Conservation (phyloP, 2,329 filamentous ascomycete genomes). For the Nemania abortiva region DNA sequence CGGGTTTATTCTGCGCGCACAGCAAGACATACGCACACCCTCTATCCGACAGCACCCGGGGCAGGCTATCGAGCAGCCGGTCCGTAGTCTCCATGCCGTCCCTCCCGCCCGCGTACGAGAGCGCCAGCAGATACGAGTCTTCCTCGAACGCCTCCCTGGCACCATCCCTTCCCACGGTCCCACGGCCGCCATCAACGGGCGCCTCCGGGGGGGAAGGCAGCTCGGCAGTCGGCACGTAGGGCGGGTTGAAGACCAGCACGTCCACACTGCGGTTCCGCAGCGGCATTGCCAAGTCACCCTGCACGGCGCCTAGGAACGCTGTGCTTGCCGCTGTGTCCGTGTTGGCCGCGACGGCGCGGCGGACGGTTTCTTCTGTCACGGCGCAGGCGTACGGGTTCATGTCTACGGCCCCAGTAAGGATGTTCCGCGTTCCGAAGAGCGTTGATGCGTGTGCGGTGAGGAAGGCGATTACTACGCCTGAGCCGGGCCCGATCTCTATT, state of each 20-base stretch:
- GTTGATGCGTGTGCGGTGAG: constrained; percentile 77
- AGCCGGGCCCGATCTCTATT: constrained; percentile 90
- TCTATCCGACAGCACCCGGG: constrained; percentile 69
- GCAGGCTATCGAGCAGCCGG: constrained; percentile 77
- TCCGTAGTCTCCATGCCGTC: constrained; percentile 97
- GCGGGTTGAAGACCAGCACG: constrained; percentile 94
- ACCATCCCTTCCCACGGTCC: not conserved
- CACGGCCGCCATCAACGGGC: constrained; percentile 35
- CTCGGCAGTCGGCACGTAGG: constrained; percentile 89
- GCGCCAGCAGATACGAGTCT: constrained; percentile 83
- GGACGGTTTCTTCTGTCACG: constrained; percentile 78
- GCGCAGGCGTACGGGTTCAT: constrained; percentile 86
- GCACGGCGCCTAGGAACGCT: constrained; percentile 73
- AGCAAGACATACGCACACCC: constrained; percentile 92
- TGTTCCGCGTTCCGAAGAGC: constrained; percentile 78
- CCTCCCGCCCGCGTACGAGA: constrained; percentile 88
- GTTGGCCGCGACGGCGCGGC: constrained; percentile 56
- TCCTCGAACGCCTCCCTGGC: constrained; percentile 70
- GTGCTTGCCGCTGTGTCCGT: constrained; percentile 41
- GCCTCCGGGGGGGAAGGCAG: constrained; percentile 67
- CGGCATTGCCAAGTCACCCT: constrained; percentile 76
- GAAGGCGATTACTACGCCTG: constrained; percentile 94
- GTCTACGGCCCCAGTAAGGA: constrained; percentile 83
- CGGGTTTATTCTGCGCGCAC: constrained; percentile 90
- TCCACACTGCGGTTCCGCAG: constrained; percentile 74